phyloP scores from a whole-genome alignment of 306 rosid genomes.

The Medicago arabica region DNA sequence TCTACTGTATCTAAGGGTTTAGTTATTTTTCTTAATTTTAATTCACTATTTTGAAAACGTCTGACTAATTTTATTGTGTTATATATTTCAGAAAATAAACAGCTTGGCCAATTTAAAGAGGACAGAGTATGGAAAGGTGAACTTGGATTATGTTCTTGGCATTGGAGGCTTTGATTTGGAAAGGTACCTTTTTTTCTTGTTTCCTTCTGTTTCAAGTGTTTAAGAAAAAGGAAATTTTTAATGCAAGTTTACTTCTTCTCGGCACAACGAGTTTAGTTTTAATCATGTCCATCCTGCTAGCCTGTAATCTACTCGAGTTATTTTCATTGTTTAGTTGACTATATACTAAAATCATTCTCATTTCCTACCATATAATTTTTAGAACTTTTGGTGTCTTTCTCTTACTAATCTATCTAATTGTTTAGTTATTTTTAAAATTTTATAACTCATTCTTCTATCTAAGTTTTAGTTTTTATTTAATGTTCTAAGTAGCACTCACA shows the following conservation, averaged over 20 bases:
- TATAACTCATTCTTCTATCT: background rate
- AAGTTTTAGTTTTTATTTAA: background rate
- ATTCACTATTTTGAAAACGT: conserved; percentile 36
- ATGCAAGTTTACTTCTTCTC: conserved; percentile 16
- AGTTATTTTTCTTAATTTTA: background rate
- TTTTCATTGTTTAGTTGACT: background rate
- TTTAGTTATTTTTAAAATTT: background rate
- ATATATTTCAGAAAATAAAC: conserved; percentile 67
- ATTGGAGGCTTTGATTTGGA: conserved; percentile 98
- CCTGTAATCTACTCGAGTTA: background rate
- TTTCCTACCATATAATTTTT: conserved; percentile 19
- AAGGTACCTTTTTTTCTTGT: conserved; percentile 62
- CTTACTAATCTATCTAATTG: background rate
- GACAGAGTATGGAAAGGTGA: conserved; percentile 92
- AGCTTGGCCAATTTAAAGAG: conserved; percentile 80
- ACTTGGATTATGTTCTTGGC: conserved; percentile 97
- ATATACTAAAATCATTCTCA: conserved; percentile 15
- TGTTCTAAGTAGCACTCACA: background rate
- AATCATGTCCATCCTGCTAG: background rate
- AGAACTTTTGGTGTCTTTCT: conserved; percentile 4
- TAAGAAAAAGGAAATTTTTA: conserved; percentile 8
- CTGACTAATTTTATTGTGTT: conserved; percentile 12
- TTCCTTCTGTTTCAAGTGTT: conserved; percentile 29
- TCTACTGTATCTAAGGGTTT: background rate
- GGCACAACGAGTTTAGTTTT: conserved; percentile 11